These are phyloP conservation scores for Oryza meyeriana DNA, from an alignment of 176 grass and related monocot genomes.

Conservation along the genomic window DNA sequence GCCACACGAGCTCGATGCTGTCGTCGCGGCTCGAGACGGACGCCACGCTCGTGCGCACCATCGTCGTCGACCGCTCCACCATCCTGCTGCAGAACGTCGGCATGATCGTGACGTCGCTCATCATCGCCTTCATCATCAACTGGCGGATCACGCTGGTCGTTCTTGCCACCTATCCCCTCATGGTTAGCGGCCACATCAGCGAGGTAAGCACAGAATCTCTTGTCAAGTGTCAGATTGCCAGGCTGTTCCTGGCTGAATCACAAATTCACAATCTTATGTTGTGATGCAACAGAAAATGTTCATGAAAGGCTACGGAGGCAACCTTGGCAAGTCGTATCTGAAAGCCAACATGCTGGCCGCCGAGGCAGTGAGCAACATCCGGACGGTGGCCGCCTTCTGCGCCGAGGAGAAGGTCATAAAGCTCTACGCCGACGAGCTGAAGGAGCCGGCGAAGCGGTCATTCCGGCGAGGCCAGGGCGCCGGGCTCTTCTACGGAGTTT, in stretches of 20 bases:
- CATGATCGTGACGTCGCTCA: slow-evolving; percentile 81
- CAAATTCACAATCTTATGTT: background rate
- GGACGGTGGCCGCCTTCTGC: slow-evolving; percentile 94
- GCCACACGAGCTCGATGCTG: slow-evolving; percentile 77
- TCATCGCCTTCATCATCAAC: slow-evolving; percentile 92
- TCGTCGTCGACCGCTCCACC: slow-evolving; percentile 83
- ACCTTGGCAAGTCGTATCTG: slow-evolving; percentile 78
- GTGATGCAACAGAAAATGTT: slow-evolving; percentile 74
- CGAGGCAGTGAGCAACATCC: slow-evolving; percentile 95
- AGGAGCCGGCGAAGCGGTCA: slow-evolving; percentile 66
- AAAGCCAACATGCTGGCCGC: slow-evolving; percentile 97
- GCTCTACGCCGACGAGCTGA: slow-evolving; percentile 70
- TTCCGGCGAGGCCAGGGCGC: slow-evolving; percentile 90
- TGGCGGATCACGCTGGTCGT: slow-evolving; percentile 92
- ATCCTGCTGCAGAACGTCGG: slow-evolving; percentile 89
- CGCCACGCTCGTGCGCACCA: slow-evolving; percentile 87
- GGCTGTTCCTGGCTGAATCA: background rate
- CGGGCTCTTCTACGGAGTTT: slow-evolving; percentile 86
- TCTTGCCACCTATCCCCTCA: slow-evolving; percentile 80
- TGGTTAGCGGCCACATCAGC: slow-evolving; percentile 95
- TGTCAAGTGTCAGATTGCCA: too few species aligned
- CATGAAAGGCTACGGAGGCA: slow-evolving; percentile 91
- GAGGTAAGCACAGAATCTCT: slow-evolving; percentile 45
- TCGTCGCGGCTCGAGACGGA: slow-evolving; percentile 80
- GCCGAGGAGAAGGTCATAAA: slow-evolving; percentile 91